Conservation (phyloP, 2,329 filamentous ascomycete genomes). For the Colletotrichum magnum region DNA sequence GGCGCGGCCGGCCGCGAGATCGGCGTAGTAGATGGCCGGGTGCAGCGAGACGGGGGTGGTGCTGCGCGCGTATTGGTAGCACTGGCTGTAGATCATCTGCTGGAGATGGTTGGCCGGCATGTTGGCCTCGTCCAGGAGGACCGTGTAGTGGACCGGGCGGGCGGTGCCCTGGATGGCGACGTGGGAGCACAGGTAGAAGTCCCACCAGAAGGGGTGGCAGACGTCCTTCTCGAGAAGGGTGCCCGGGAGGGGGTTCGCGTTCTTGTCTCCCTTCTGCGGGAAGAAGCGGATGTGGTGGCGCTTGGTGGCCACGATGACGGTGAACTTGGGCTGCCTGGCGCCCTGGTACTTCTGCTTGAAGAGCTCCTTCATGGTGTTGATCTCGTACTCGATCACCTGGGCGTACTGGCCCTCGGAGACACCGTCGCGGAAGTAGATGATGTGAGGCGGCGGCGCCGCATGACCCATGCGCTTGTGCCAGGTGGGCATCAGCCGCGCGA, state of each 20-base stretch:
- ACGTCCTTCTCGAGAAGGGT: slow-evolving; percentile 90
- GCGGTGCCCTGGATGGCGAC: slow-evolving; percentile 93
- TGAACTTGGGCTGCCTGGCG: slow-evolving; percentile 72
- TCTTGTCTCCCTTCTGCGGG: slow-evolving; percentile 74
- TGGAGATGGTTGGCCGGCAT: slow-evolving; percentile 80
- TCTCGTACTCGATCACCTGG: slow-evolving; percentile 84
- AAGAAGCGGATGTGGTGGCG: slow-evolving; percentile 96
- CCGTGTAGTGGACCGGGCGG: slow-evolving; percentile 91
- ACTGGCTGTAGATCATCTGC: slow-evolving; percentile 93
- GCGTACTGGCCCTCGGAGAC: slow-evolving; percentile 89
- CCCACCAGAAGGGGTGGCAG: slow-evolving; percentile 92
- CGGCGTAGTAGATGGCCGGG: slow-evolving; percentile 96
- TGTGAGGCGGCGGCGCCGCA: slow-evolving; percentile 69
- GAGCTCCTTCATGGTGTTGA: slow-evolving; percentile 76
- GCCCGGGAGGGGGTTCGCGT: slow-evolving; percentile 87
- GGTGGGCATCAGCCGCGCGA: slow-evolving; percentile 72
- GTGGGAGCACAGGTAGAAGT: slow-evolving; percentile 79
- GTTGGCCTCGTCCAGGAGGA: slow-evolving; percentile 85
- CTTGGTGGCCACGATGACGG: slow-evolving; percentile 91
- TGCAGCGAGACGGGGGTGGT: slow-evolving; percentile 92
- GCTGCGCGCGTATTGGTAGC: slow-evolving; percentile 91
- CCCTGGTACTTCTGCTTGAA: slow-evolving; percentile 59
- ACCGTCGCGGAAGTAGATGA: slow-evolving; percentile 95
- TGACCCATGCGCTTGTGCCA: slow-evolving; percentile 74
- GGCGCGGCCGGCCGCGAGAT: slow-evolving; percentile 87